Evolutionary conservation across 345 rosid species (phyloP), one percentile per base, ranked within the genome.

Genomic region (Bruguiera parviflora): DNA sequence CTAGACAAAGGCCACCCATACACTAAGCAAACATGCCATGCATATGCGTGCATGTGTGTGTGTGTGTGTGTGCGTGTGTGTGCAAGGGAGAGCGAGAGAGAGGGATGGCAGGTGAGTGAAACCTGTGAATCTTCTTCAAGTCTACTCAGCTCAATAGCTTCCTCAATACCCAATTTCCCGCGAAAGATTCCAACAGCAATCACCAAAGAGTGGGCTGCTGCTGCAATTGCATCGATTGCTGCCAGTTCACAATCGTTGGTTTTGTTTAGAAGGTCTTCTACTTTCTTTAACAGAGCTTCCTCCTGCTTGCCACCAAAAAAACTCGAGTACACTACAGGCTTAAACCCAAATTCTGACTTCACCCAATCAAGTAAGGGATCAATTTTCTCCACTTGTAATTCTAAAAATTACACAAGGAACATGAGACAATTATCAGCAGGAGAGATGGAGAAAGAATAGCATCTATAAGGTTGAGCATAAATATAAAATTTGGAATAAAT

Each of bases 101-200:
- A 63, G 47, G 39, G 55, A 8, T 28, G 58, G 46, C 8, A 5
- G 52, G 66, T 2, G 15, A 22, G 19, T 15, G 22, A 8, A 10
- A 95, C 99, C 98, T 92, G 99, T 61, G 89, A 77, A 74, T 92
- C 98, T 90, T 95, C 99, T 85, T 95, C 99, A 47, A 95, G 90
- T 80, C 99, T 84, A 64, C 84, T 83, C 83, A 95, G 79, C 76
- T 92, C 84, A 75, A 95, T 80, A 15, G 98, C 96, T 75, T 89
- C 97, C 73, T 92, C 92, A 32, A 95, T 86, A 82, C 80, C 86
- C 85, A 95, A 76, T 60, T 80, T 95, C 69, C 94, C 96, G 63
- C 77, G 77, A 70, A 78, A 81, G 55, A 95, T 80, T 62, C 84
- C 96, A 39, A 92, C 63, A 27, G 96, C 89, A 2, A 92, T 90